Evolutionary conservation across 257 asterid genomes (phyloP).

Genomic region (Jasminum sambac): DNA sequence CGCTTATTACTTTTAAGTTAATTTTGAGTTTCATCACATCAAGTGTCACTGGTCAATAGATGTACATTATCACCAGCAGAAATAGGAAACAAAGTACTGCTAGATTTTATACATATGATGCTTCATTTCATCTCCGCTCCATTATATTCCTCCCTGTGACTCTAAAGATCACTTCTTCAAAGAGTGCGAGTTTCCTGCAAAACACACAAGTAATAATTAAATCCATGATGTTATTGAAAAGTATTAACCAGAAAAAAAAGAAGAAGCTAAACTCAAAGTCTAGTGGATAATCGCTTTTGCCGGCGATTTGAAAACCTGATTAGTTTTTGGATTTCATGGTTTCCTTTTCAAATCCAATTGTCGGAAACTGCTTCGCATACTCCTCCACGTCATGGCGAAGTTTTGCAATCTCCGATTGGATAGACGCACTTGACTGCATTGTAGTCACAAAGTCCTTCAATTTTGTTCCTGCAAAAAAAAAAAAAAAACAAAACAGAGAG

Average conservation of each 20-base stretch:
- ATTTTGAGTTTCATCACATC: slow-evolving; percentile 29
- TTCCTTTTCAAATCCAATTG: slow-evolving; percentile 80
- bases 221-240: not conserved
- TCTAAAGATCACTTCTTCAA: slow-evolving; percentile 9
- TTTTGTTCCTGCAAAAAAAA: slow-evolving; percentile 54
- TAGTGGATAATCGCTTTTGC: not conserved
- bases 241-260: not conserved
- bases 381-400: slow-evolving; percentile 72
- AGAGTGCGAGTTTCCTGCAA: slow-evolving; percentile 24
- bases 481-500: not conserved
- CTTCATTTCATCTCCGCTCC: slow-evolving; percentile 19
- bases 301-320: slow-evolving; percentile 17
- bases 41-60: slow-evolving; percentile 15
- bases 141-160: slow-evolving; percentile 10
- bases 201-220: not conserved
- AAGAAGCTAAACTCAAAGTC: not conserved
- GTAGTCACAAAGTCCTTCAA: slow-evolving; percentile 79
- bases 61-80: slow-evolving; percentile 30
- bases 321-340: slow-evolving; percentile 85
- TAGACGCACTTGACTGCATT: slow-evolving; percentile 37
- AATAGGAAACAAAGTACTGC: slow-evolving; percentile 22
- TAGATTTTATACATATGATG: slow-evolving; percentile 21
- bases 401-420: slow-evolving; percentile 66
- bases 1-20: slow-evolving; percentile 2
- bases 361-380: slow-evolving; percentile 80